phyloP scores from a whole-genome alignment of 2,329 filamentous ascomycete species.

The Triangularia setosa region DNA sequence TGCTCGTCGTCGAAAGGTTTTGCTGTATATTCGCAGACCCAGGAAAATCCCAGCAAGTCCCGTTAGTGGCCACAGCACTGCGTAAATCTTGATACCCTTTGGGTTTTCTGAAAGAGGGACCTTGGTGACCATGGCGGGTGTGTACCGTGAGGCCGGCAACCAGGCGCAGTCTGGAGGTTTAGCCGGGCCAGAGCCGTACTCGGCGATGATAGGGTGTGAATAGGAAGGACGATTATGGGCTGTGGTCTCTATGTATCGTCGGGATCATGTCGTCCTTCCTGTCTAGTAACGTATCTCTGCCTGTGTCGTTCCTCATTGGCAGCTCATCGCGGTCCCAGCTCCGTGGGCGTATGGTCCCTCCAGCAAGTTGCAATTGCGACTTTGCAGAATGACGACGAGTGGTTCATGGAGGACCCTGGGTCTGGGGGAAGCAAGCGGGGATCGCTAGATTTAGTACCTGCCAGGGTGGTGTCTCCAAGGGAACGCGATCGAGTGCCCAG shows the following conservation, averaged over 20 bases:
- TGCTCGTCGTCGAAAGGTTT: constrained; percentile 23
- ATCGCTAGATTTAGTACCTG: neutral
- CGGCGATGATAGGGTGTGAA: neutral
- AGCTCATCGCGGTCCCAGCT: neutral
- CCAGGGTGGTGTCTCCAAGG: neutral
- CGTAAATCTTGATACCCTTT: constrained; percentile 10
- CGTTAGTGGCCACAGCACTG: constrained; percentile 14
- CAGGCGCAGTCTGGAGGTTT: neutral
- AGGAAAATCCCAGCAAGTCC: constrained; percentile 13
- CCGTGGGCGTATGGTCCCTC: neutral
- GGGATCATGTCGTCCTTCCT: neutral
- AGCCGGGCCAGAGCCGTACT: neutral
- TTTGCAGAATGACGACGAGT: neutral
- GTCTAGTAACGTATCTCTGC: neutral
- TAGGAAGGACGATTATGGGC: neutral
- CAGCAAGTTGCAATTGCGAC: neutral
- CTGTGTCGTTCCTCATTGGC: neutral
- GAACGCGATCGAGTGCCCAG: constrained; percentile 3
- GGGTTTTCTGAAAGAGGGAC: constrained; percentile 15
- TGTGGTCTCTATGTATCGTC: neutral
- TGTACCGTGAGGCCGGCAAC: neutral
- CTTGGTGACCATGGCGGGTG: constrained; percentile 13
- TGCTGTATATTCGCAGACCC: constrained; percentile 26
- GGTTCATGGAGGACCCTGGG: constrained; percentile 7
- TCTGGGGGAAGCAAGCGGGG: neutral